A percentile compares a stretch with the other conserved stretches of the same genome.
Conservation (phyloP, 2,329 filamentous ascomycete species). For the Ascochyta koolunga region DNA sequence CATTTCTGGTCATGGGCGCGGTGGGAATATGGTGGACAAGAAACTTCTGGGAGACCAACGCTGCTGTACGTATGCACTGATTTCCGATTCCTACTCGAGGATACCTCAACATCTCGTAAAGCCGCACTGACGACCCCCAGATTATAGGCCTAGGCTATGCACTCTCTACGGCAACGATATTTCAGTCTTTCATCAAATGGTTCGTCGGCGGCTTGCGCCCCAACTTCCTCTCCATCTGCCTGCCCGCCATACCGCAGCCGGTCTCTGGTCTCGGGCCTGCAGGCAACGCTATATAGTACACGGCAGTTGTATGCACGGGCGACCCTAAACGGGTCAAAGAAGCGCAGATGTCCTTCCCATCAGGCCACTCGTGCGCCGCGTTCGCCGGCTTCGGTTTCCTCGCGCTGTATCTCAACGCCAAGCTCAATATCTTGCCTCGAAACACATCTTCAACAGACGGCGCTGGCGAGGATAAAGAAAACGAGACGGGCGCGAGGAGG, state of each 20-base stretch:
- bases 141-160: constrained; percentile 40
- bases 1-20: constrained; percentile 66
- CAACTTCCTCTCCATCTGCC: constrained; percentile 40
- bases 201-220: constrained; percentile 44
- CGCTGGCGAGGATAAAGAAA: neutral
- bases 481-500: constrained; percentile 36
- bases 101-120: neutral
- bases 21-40: constrained; percentile 64
- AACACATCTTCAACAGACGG: neutral
- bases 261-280: neutral
- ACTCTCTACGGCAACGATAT: constrained; percentile 33
- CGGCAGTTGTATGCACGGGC: constrained; percentile 24
- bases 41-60: constrained; percentile 60
- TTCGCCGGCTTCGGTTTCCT: constrained; percentile 43
- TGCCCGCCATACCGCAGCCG: constrained; percentile 12
- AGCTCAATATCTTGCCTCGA: constrained; percentile 25
- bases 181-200: constrained; percentile 41
- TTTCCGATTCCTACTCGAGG: no score
- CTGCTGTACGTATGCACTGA: constrained; percentile 57
- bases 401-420: constrained; percentile 36
- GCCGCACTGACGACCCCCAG: constrained; percentile 16
- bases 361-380: constrained; percentile 37
- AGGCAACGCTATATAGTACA: constrained; percentile 19
- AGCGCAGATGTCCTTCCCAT: constrained; percentile 41
- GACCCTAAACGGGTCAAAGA: constrained; percentile 21